Percentiles rank a stretch among this genome's conserved stretches.
Conservation (phyloP, 2,329 filamentous ascomycete species). For the Alternaria sp. region DNA sequence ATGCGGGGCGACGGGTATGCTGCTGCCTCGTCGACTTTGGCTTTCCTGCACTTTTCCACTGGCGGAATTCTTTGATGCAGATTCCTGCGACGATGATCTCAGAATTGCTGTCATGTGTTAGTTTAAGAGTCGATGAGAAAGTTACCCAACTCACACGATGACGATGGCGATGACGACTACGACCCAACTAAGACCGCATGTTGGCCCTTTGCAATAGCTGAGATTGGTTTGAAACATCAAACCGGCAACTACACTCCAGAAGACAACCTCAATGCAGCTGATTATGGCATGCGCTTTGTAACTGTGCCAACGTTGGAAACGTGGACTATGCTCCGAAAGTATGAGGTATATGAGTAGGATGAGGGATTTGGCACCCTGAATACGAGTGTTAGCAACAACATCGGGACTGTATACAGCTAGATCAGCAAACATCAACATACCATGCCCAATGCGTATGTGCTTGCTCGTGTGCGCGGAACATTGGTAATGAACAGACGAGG, state of each 20-base stretch:
- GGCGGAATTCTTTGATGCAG: neutral
- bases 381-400: neutral
- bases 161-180: slow-evolving; percentile 23
- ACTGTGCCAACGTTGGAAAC: slow-evolving; percentile 47
- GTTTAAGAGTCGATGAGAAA: neutral
- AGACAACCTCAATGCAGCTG: slow-evolving; percentile 52
- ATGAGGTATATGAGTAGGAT: slow-evolving; percentile 53
- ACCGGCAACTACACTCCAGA: slow-evolving; percentile 51
- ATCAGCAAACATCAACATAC: slow-evolving; percentile 2
- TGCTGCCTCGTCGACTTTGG: neutral
- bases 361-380: slow-evolving; percentile 50
- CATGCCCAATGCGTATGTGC: slow-evolving; percentile 33
- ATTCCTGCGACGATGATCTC: neutral
- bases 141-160: slow-evolving; percentile 13
- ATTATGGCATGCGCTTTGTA: slow-evolving; percentile 53
- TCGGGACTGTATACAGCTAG: no score
- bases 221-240: slow-evolving; percentile 31
- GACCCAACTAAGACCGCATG: slow-evolving; percentile 28
- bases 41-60: neutral
- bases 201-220: slow-evolving; percentile 18
- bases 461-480: slow-evolving; percentile 24
- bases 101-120: neutral
- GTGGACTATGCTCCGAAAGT: slow-evolving; percentile 44
- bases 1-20: neutral
- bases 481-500: slow-evolving; percentile 31